Base-by-base conservation (phyloP, 2,329 filamentous ascomycete genomes). In the Mycosphaerella arachidis region DNA sequence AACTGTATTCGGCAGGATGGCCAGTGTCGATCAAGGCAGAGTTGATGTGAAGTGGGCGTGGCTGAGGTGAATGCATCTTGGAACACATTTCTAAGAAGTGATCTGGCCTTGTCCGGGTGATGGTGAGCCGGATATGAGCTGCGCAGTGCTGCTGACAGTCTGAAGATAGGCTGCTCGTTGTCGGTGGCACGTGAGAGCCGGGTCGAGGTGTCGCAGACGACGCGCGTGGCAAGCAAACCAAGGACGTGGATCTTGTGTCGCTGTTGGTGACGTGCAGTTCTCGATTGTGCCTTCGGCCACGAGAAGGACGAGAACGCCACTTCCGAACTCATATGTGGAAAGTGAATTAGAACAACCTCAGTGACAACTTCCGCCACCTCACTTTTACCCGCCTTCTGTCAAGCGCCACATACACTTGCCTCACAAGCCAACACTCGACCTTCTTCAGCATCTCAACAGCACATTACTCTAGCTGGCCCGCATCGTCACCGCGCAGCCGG, bases 1-100 rank as follows among this genome's bases (percentile, higher is more conserved):
- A 0, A 67, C 70, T 4, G 79, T 76, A 1, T 85, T 84, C 69
- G 71, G 78, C 61, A 67, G 71, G 64, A 67, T 83, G 51, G 82
- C 79, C 9, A 53, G 63, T n/a, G 62, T 60, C 12, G 68, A 63
- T 13, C 61, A 60, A 27, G 71, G 71, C 7, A 66, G 71, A 59
- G 71, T 73, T 4, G 63, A 67, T 50, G 67, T 73, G 13, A 69
- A 58, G 12, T 73, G 71, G 71, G 70, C 70, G 27, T 73, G 71
- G 71, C 53, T 73, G 45, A 52, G 30, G 50, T 30, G 24, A 20
- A 52, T n/a, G 27, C 16, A 13, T 50, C 4, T 8, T 9, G 4
- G n/a, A 20, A 50, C 10, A 10, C 6, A 2, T 27, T 50, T 8
- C 20, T 46, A 8, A 8, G 43, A 1, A 24, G 8, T 12, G 24